Conservation (phyloP, 208 protist genomes). For the Trypanosoma rangeli region DNA sequence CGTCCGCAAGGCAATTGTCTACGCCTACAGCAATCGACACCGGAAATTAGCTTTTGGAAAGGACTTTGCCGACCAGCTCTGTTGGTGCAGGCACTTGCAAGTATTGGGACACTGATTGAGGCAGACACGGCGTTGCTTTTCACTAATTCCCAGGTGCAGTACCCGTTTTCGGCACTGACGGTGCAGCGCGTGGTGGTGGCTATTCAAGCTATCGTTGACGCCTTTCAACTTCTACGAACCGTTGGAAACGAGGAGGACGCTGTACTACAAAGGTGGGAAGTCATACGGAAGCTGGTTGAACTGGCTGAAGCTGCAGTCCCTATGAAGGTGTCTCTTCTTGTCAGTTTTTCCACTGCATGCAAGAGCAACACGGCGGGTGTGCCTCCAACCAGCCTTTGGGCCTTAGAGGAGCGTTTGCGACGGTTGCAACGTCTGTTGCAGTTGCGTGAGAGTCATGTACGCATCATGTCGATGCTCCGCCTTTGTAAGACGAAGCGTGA, state of each 20-base stretch:
- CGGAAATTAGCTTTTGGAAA: slow-evolving; percentile 27
- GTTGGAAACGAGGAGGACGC: background rate
- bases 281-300: slow-evolving; percentile 42
- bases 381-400: slow-evolving; percentile 32
- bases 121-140: slow-evolving; percentile 9
- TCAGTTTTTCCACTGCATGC: slow-evolving; percentile 1
- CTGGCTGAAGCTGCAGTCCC: slow-evolving; percentile 67
- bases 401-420: slow-evolving; percentile 38
- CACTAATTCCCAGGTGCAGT: background rate
- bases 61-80: slow-evolving; percentile 19
- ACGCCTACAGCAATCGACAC: slow-evolving; percentile 9
- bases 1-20: background rate
- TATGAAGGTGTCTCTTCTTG: slow-evolving; percentile 34
- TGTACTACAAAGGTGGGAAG: slow-evolving; percentile 1
- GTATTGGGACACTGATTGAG: slow-evolving; percentile 28
- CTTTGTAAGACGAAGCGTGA: slow-evolving; percentile 24
- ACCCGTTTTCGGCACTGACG: slow-evolving; percentile 26
- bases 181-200: slow-evolving; percentile 16
- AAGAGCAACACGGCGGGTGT: background rate
- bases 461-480: slow-evolving; percentile 38
- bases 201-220: slow-evolving; percentile 24
- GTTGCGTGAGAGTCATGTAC: slow-evolving; percentile 36
- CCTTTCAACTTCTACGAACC: background rate
- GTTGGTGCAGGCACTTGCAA: slow-evolving; percentile 21
- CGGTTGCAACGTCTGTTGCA: slow-evolving; percentile 48